These are phyloP conservation scores for Candida maris DNA, from an alignment of 805 yeast species.

Conservation along the genomic window DNA sequence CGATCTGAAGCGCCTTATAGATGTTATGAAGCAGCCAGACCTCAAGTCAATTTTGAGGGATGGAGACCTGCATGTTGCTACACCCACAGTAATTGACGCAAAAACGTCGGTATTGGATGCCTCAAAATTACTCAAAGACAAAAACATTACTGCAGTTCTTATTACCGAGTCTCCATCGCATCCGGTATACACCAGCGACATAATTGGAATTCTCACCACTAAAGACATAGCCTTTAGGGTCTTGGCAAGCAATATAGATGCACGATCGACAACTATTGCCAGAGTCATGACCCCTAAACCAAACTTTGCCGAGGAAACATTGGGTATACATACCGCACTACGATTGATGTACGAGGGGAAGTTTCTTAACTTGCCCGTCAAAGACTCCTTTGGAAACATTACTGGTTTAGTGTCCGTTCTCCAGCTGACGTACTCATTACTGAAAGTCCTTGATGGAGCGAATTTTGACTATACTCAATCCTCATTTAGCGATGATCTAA, in stretches of 20 bases:
- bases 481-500: slow-evolving; percentile 29
- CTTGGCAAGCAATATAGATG: slow-evolving; percentile 34
- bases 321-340: slow-evolving; percentile 41
- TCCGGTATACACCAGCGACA: slow-evolving; percentile 27
- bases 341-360: slow-evolving; percentile 46
- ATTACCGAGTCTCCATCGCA: slow-evolving; percentile 30
- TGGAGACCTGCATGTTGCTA: slow-evolving; percentile 23
- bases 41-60: slow-evolving; percentile 28
- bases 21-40: slow-evolving; percentile 41
- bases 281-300: slow-evolving; percentile 45
- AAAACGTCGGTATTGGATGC: slow-evolving; percentile 36
- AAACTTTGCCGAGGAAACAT: slow-evolving; percentile 37
- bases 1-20: slow-evolving; percentile 36
- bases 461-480: slow-evolving; percentile 20
- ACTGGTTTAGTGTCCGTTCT: slow-evolving; percentile 43
- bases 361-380: slow-evolving; percentile 41
- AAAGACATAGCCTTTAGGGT: slow-evolving; percentile 44
- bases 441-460: slow-evolving; percentile 33
- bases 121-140: slow-evolving; percentile 36
- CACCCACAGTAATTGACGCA: slow-evolving; percentile 36
- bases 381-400: slow-evolving; percentile 27
- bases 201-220: slow-evolving; percentile 45
- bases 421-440: slow-evolving; percentile 40
- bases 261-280: slow-evolving; percentile 35
- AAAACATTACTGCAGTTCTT: slow-evolving; percentile 40